Percentiles rank a stretch among this genome's conserved stretches.
These are phyloP conservation scores for Aspergillus sp. DNA, from an alignment of 2,329 filamentous ascomycete species.

Conservation along the genomic window DNA sequence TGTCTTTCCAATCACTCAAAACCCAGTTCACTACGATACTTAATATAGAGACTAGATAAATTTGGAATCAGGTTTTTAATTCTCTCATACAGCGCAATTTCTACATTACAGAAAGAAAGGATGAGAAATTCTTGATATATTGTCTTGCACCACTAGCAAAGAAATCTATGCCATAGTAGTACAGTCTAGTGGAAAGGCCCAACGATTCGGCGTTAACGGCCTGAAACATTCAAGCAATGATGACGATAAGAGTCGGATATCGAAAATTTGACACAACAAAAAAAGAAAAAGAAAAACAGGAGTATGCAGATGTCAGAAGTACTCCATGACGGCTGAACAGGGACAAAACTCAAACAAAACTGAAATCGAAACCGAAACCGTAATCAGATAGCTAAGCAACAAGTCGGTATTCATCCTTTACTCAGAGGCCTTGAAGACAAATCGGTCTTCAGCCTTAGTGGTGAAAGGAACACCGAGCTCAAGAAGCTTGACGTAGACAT, in stretches of 20 bases:
- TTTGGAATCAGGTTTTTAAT: too few relatives aligned
- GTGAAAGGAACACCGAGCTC: constrained; percentile 92
- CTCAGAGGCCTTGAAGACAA: constrained; percentile 62
- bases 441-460: constrained; percentile 59
- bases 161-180: constrained; percentile 9
- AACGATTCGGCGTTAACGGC: not conserved
- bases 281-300: constrained; percentile 2
- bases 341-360: constrained; percentile 5
- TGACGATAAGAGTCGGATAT: constrained; percentile 14
- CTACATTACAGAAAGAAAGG: not conserved
- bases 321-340: constrained; percentile 12
- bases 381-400: not conserved
- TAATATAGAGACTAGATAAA: too few relatives aligned
- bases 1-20: not conserved
- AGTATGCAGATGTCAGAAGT: constrained; percentile 5
- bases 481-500: constrained; percentile 77
- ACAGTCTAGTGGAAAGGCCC: constrained; percentile 4
- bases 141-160: constrained; percentile 2
- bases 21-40: not conserved
- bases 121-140: constrained; percentile 1
- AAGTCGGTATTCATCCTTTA: constrained; percentile 22
- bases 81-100: not conserved
- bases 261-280: constrained; percentile 10
- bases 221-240: not conserved
- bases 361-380: constrained; percentile 12